Percentiles rank a stretch among this genome's conserved stretches.
phyloP scores from a whole-genome alignment of 352 stramenopile genomes.

The Pythium brassicae region DNA sequence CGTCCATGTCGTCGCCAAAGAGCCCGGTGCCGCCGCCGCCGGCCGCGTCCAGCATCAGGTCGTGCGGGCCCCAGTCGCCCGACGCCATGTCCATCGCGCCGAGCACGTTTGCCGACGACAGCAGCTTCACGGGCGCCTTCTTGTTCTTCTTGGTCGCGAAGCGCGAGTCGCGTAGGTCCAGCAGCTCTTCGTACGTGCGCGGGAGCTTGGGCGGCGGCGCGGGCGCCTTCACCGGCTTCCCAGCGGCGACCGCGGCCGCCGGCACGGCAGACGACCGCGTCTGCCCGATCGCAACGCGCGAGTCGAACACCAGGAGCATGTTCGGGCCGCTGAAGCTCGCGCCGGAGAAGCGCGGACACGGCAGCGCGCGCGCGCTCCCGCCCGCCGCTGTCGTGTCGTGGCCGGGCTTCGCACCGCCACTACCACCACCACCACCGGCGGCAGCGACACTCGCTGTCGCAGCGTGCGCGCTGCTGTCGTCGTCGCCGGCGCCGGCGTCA shows the following conservation, averaged over 20 bases:
- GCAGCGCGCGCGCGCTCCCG: constrained; percentile 31
- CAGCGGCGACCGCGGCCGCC: constrained; percentile 39
- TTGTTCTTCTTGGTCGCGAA: constrained; percentile 83
- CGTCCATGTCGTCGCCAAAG: constrained; percentile 4
- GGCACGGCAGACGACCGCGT: constrained; percentile 37
- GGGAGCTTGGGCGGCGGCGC: constrained; percentile 44
- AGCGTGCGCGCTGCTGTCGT: constrained; percentile 7
- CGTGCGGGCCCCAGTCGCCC: constrained; percentile 44
- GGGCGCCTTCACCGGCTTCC: constrained; percentile 42
- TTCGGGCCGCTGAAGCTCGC: constrained; percentile 83
- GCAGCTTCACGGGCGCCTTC: constrained; percentile 49
- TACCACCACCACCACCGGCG: too few species aligned
- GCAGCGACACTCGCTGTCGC: neutral
- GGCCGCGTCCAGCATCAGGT: constrained; percentile 21
- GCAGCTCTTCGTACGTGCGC: constrained; percentile 71
- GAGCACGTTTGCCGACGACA: constrained; percentile 39
- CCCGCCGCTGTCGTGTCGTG: neutral
- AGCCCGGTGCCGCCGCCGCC: constrained; percentile 30
- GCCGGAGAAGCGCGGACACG: constrained; percentile 74
- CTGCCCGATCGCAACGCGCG: constrained; percentile 73
- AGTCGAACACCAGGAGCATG: constrained; percentile 83
- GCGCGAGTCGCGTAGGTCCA: constrained; percentile 66
- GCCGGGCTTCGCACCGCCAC: neutral
- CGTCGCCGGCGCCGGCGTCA: constrained; percentile 11
- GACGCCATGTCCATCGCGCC: constrained; percentile 47